Conservation (phyloP, 768 basidiomycete species). For the Kwoniella europaea region DNA sequence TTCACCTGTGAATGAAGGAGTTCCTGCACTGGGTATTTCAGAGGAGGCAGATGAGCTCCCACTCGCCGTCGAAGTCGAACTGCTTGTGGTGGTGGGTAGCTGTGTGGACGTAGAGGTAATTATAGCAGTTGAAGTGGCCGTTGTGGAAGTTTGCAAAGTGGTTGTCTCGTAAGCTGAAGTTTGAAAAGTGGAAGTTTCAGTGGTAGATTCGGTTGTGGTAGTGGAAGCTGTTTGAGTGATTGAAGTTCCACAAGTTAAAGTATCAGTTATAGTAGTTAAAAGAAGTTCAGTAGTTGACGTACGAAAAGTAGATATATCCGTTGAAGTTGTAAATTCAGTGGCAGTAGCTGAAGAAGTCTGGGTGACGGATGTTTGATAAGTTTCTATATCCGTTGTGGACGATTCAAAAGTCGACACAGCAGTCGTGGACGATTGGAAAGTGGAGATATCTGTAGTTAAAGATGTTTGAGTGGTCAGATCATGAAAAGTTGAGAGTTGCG, state of each 20-base stretch:
- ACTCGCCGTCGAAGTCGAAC: background rate
- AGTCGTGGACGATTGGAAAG: background rate
- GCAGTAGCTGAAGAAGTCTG: slow-evolving; percentile 1
- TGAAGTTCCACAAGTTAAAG: background rate
- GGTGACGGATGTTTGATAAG: background rate
- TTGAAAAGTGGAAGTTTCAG: background rate
- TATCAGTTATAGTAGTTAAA: background rate
- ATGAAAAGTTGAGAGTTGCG: background rate
- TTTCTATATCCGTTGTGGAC: slow-evolving; percentile 1
- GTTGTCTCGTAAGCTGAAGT: background rate
- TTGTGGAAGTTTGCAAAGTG: slow-evolving; percentile 2
- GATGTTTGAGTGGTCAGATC: background rate
- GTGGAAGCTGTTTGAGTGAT: background rate
- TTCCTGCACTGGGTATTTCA: background rate
- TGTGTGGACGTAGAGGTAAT: background rate
- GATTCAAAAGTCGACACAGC: background rate
- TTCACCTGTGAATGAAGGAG: background rate
- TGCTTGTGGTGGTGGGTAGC: background rate
- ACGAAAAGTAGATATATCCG: background rate
- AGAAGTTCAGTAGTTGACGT: background rate
- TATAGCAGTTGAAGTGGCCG: background rate
- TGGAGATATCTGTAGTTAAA: background rate
- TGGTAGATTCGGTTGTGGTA: background rate
- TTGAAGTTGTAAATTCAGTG: slow-evolving; percentile 9
- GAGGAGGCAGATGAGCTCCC: background rate